A percentile compares a stretch with the other conserved stretches of the same genome.
Conservation (phyloP, 768 basidiomycete genomes). For the Suillus luteus region DNA sequence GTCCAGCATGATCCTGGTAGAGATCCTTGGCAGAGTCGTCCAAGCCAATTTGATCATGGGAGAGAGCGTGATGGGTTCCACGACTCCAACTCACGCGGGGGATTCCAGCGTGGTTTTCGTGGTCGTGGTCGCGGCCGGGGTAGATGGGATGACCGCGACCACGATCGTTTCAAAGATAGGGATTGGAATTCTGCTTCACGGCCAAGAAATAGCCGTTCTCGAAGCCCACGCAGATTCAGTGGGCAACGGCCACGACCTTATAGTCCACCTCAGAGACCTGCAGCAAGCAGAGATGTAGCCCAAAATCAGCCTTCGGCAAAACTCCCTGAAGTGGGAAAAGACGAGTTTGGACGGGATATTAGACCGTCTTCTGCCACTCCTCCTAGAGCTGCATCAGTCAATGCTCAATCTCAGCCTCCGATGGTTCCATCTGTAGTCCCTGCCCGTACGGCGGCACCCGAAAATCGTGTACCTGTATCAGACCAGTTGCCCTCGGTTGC, state of each 20-base stretch:
- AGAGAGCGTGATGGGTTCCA: slow-evolving; percentile 49
- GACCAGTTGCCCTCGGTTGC: slow-evolving; percentile 46
- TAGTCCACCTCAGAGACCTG: slow-evolving; percentile 59
- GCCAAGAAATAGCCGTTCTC: slow-evolving; percentile 66
- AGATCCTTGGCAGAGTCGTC: slow-evolving; percentile 40
- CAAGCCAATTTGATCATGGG: slow-evolving; percentile 41
- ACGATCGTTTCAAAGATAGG: slow-evolving; percentile 45
- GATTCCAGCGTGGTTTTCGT: slow-evolving; percentile 54
- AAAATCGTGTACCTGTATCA: slow-evolving; percentile 49
- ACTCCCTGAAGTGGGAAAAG: slow-evolving; percentile 51
- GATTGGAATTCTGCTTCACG: slow-evolving; percentile 39
- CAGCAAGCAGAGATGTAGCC: slow-evolving; percentile 32
- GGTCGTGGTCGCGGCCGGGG: slow-evolving; percentile 63
- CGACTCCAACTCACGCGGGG: slow-evolving; percentile 51
- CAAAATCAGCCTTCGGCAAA: slow-evolving; percentile 30
- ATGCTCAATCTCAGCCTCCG: slow-evolving; percentile 31
- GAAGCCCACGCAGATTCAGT: slow-evolving; percentile 68
- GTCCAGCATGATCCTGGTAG: slow-evolving; percentile 37
- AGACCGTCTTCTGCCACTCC: slow-evolving; percentile 50
- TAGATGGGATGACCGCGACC: slow-evolving; percentile 60
- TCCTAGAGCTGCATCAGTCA: slow-evolving; percentile 30
- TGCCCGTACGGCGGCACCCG: slow-evolving; percentile 45
- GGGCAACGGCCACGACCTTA: slow-evolving; percentile 54
- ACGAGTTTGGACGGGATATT: slow-evolving; percentile 87
- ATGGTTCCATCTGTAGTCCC: slow-evolving; percentile 43